Base-by-base conservation (phyloP, 164 flowering plant species). In the Berberis thunbergii region DNA sequence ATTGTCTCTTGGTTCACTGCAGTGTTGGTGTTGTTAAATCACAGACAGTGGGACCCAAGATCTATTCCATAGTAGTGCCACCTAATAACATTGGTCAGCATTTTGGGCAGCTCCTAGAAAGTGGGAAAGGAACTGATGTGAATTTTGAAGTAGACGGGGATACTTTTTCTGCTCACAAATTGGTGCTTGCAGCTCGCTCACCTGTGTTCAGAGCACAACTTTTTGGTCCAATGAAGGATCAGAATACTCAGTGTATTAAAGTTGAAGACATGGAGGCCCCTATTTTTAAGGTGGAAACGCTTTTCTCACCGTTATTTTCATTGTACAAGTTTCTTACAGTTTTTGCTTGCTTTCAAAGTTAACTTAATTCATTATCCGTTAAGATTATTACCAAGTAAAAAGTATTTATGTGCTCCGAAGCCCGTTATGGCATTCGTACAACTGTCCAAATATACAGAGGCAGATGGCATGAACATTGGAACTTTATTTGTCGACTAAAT, bases 131-230 rank as follows among this genome's bases (percentile, higher is more conserved):
- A 56, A 67, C 76, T 52, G 94, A 88, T 82, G 86, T 87, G 7
- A 78, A 61, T 66, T 87, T 91, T 81, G 87, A 80, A 72, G 94
- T 91, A 67, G 83, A 82, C 66, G 94, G 85, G 6, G 96, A 91
- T 77, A 72, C 48, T 1, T 84, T 84, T 81, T 48, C 81, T 62
- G 89, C 94, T 6, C 96, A 91, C 74, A 91, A 88, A 70, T 59
- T 91, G 78, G 86, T 91, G 43, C 87, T 91, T 71, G 96, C 97
- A 38, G 89, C 90, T 49, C 86, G 97, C 2, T 91, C 97, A 45
- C 96, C 93, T 59, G 97, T 91, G 38, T 91, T 91, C 74, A 80
- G 85, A 73, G 97, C 97, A 39, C 97, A 91, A 73, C 86, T 88
- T 69, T 88, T 80, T 79, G 97, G 97, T 43, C 72, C 72, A 59